phyloP scores from a whole-genome alignment of 2,329 filamentous ascomycete genomes.

The Alternaria alternata region DNA sequence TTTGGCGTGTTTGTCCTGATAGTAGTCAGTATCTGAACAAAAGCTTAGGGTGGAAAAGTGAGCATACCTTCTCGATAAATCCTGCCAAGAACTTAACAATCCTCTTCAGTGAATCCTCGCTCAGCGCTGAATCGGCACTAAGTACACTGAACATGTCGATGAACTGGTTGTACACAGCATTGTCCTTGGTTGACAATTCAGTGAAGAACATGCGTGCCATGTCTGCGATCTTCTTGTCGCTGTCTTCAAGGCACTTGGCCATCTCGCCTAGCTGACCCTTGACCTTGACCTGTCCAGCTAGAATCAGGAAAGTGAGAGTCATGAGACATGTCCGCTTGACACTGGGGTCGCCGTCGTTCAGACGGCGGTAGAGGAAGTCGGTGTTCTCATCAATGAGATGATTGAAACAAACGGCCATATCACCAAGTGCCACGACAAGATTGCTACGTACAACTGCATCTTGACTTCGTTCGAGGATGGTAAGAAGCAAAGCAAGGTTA shows the following conservation, averaged over 20 bases:
- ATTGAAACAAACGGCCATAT: conserved; percentile 99
- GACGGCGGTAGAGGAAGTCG: conserved; percentile 92
- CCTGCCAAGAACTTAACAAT: conserved; percentile 93
- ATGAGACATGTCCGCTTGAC: conserved; percentile 98
- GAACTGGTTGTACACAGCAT: conserved; percentile 99
- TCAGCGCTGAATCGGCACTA: conserved; percentile 79
- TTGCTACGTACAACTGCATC: conserved; percentile 95
- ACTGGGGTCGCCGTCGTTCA: conserved; percentile 86
- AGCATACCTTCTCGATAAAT: conserved; percentile 90
- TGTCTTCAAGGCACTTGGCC: conserved; percentile 97
- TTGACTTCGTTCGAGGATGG: conserved; percentile 93
- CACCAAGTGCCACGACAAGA: conserved; percentile 93
- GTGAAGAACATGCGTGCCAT: conserved; percentile 98
- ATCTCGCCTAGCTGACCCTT: conserved; percentile 98
- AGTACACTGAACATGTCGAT: conserved; percentile 98
- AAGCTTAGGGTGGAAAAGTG: neutral
- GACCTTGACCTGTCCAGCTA: conserved; percentile 98
- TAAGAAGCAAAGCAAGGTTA: conserved; percentile 92
- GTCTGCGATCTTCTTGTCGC: conserved; percentile 93
- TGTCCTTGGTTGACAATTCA: conserved; percentile 96
- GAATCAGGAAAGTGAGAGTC: conserved; percentile 96
- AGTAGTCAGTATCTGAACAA: neutral
- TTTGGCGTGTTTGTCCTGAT: conserved; percentile 93
- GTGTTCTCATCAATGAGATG: conserved; percentile 99
- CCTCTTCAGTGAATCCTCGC: conserved; percentile 84